Evolutionary conservation across 352 stramenopile genomes (phyloP), one percentile per base, ranked within the genome.

Genomic region (Phytophthora citricola): DNA sequence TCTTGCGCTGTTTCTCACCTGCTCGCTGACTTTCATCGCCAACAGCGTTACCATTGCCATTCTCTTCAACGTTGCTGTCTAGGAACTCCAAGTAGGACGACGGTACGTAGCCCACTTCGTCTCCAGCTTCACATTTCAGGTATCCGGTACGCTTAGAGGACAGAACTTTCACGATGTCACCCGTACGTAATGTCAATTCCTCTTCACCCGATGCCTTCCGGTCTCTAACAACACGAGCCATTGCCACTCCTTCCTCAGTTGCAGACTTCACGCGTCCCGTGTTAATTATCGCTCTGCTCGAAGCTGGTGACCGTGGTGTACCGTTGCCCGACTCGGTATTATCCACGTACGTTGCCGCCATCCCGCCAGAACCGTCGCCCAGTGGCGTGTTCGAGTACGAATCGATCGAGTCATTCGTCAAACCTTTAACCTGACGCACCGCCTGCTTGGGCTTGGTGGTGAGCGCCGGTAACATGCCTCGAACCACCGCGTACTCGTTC

Each of bases 391-490:
- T 91, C 26, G 85, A 79, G 55, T 95, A 95, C 50, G 85, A 81
- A 61, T 95, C 87, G 71, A 95, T 95, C 39, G 85, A 92, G 74
- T 94, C 87, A 77, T 95, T 86, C 44, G 81, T 88, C 61, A 95
- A 79, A 5, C 86, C 83, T 53, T 91, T 78, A 31, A 95, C 75
- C 57, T 95, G 87, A 31, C 87, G 84, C 46, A 89, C 75, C n/a
- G 80, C 74, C 72, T 94, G 83, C 75, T 94, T 95, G 40, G 87
- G 85, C 58, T 91, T 90, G 51, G 85, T 89, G 31, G 81, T 92
- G 61, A 95, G 83, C 56, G 87, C 84, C 48, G 87, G 87, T 34
- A 95, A 78, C 83, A 92, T 91, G 36, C 38, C 49, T 14, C 20
- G 39, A 20, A n/a, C 17, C 32, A n/a, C 27, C 8, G n/a, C 22